Evolutionary conservation across 352 stramenopile species (phyloP), one percentile per base, ranked within the genome.

Genomic region (Phytophthora chlamydospora): DNA sequence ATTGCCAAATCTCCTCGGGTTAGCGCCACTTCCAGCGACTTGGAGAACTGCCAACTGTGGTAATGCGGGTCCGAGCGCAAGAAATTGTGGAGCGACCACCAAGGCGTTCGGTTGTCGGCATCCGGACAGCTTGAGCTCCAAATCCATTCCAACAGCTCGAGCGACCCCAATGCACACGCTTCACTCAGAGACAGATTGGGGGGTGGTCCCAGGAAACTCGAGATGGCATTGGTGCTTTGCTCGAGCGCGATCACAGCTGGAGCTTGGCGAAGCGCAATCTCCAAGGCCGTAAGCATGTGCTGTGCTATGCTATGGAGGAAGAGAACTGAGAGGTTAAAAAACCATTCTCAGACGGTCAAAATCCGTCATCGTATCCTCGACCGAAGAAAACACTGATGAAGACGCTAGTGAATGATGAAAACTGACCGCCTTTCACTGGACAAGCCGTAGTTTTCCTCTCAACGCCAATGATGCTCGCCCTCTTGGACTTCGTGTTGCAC

Each of bases 111-210:
- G n/a, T n/a, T 14, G 16, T 32, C 34, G 12, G 11, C 17, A n/a
- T 12, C 24, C 4, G 31, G 27, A 19, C 40, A 45, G 11, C 40
- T 60, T 0, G 52, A 33, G 16, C 9, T 3, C 40, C 33, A 45
- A 7, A 51, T 60, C 17, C 41, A 50, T 32, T 59, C 51, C 29
- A 59, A 24, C 31, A 59, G 19, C n/a, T 24, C 11, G 1, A 24
- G 42, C 3, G 29, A 52, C 6, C 39, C 52, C 13, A 52, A 27
- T 12, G 14, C 9, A n/a, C 40, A 43, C 7, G 40, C 40, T 24
- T 58, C 39, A 43, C 17, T 34, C 11, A 49, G 32, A 16, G 40
- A 43, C 6, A 59, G 8, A 33, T 34, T 31, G 2, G 19, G 10
- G 14, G 52, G 1, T 7, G 52, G 52, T 13, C 31, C 40, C 13